These are phyloP conservation scores for Penicillium brevicompactum DNA, from an alignment of 2,329 filamentous ascomycete species.

Conservation along the genomic window DNA sequence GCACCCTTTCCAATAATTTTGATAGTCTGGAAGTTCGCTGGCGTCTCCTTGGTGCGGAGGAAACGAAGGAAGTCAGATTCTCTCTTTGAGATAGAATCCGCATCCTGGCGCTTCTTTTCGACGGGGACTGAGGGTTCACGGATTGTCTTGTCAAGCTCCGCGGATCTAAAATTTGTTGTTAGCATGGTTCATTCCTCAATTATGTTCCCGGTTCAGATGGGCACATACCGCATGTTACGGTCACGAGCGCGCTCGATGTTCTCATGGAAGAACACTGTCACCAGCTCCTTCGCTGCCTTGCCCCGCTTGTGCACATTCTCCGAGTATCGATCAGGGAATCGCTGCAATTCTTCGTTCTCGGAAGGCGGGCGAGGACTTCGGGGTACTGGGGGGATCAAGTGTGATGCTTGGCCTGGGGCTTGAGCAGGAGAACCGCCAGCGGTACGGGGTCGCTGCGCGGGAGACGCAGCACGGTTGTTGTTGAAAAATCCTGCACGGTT, in stretches of 20 bases:
- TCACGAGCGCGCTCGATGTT: constrained; percentile 95
- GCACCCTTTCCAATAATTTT: constrained; percentile 99
- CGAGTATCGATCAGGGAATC: constrained; percentile 81
- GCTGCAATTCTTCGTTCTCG: constrained; percentile 72
- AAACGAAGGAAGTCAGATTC: constrained; percentile 94
- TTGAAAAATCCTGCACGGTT: constrained; percentile 70
- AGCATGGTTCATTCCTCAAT: not conserved
- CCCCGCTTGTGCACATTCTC: constrained; percentile 78
- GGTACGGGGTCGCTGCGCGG: constrained; percentile 78
- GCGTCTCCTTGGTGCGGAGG: constrained; percentile 87
- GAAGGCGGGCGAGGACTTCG: constrained; percentile 57
- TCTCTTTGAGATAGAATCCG: constrained; percentile 79
- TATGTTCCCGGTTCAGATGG: not conserved
- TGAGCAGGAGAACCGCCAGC: constrained; percentile 64
- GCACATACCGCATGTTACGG: constrained; percentile 81
- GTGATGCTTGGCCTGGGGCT: constrained; percentile 62
- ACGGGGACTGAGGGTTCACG: constrained; percentile 74
- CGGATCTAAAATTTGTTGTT: constrained; percentile 63
- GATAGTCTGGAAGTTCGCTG: constrained; percentile 91
- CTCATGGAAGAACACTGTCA: constrained; percentile 90
- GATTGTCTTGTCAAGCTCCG: constrained; percentile 86
- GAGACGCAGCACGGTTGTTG: constrained; percentile 62
- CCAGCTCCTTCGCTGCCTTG: constrained; percentile 65
- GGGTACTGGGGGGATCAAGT: constrained; percentile 69
- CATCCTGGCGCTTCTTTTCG: constrained; percentile 78